These are phyloP conservation scores for Aurinia saxatilis DNA, from an alignment of 345 rosid genomes.

Conservation along the genomic window DNA sequence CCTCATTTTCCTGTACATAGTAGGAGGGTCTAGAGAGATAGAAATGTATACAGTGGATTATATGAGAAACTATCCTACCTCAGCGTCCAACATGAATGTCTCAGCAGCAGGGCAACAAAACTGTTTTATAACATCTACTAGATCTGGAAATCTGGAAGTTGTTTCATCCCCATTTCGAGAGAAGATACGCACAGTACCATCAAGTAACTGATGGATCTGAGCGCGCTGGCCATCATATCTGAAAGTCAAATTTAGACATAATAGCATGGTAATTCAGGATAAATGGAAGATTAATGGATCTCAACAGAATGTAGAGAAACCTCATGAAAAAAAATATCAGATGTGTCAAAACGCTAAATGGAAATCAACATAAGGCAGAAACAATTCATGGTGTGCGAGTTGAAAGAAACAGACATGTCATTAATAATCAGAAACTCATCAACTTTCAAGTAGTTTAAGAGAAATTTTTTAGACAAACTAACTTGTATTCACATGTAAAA, in stretches of 20 bases:
- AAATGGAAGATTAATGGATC: neutral
- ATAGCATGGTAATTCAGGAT: neutral
- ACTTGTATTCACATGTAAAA: conserved; percentile 90
- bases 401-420: neutral
- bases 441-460: neutral
- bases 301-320: neutral
- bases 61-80: conserved; percentile 37
- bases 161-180: conserved; percentile 93
- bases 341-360: neutral
- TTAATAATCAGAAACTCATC: neutral
- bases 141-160: conserved; percentile 72
- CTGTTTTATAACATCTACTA: conserved; percentile 47
- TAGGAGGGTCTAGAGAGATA: neutral
- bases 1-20: neutral
- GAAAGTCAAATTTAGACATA: conserved; percentile 12
- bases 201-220: conserved; percentile 62
- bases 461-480: conserved; percentile 18
- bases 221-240: conserved; percentile 96
- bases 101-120: conserved; percentile 45
- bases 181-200: conserved; percentile 60
- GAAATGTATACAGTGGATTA: neutral
- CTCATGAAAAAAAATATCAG: neutral
- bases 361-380: neutral
- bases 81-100: conserved; percentile 81
- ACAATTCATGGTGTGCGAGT: neutral